Conservation (phyloP, 495 filamentous ascomycete genomes). For the Aspergillus panamensis region DNA sequence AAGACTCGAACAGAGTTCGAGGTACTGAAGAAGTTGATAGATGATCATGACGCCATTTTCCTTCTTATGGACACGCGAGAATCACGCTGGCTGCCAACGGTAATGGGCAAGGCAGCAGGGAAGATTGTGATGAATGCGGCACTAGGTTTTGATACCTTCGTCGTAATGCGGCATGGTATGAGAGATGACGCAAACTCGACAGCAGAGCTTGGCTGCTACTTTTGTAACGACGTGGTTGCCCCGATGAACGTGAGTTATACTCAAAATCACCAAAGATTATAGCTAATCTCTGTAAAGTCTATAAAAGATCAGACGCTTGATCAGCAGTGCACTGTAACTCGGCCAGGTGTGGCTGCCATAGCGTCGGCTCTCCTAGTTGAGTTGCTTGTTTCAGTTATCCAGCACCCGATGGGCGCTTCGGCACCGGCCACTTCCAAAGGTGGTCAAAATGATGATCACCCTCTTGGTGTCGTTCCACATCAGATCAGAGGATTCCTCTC, state of each 20-base stretch:
- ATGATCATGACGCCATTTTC: conserved; percentile 89
- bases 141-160: conserved; percentile 92
- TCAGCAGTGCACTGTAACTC: conserved; percentile 96
- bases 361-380: conserved; percentile 92
- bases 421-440: conserved; percentile 54
- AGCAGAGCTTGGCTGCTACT: conserved; percentile 84
- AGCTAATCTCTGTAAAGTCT: conserved; percentile 58
- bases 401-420: conserved; percentile 66
- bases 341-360: conserved; percentile 86
- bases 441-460: conserved; percentile 68
- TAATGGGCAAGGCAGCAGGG: conserved; percentile 88
- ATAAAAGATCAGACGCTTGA: conserved; percentile 91
- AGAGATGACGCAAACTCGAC: conserved; percentile 31
- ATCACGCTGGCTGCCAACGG: conserved; percentile 91
- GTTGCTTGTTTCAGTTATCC: conserved; percentile 78
- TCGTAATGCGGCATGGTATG: conserved; percentile 92
- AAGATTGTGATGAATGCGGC: conserved; percentile 98
- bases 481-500: conserved; percentile 90
- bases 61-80: conserved; percentile 95
- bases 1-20: conserved; percentile 70
- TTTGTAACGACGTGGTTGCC: conserved; percentile 96
- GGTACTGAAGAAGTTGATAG: conserved; percentile 66
- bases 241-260: conserved; percentile 75
- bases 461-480: conserved; percentile 86
- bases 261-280: conserved; percentile 2